These are phyloP conservation scores for Candida schatavii DNA, from an alignment of 805 yeast species.

Conservation along the genomic window DNA sequence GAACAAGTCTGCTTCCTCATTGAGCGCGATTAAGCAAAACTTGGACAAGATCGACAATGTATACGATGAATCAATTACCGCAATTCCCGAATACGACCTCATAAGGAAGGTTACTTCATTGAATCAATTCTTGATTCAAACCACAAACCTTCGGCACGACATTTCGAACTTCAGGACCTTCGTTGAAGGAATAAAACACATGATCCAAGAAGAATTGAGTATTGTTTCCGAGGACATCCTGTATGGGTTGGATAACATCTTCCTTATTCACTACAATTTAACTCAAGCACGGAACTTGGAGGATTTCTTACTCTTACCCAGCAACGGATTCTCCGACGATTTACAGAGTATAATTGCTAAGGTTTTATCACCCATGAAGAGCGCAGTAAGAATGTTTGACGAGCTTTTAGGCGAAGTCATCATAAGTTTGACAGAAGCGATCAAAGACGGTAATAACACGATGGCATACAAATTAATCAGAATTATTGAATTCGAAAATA, in stretches of 20 bases:
- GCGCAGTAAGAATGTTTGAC: constrained; percentile 58
- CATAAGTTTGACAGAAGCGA: constrained; percentile 66
- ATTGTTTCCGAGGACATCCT: constrained; percentile 31
- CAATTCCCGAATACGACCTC: constrained; percentile 65
- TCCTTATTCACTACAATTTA: constrained; percentile 67
- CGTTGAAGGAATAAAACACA: constrained; percentile 45
- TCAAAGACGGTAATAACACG: constrained; percentile 64
- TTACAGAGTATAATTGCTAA: constrained; percentile 62
- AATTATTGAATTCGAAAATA: constrained; percentile 75
- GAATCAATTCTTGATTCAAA: constrained; percentile 70
- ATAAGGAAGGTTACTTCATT: constrained; percentile 65
- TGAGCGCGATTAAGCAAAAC: constrained; percentile 34
- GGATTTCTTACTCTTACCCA: constrained; percentile 66
- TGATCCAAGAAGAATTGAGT: constrained; percentile 47
- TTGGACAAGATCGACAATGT: constrained; percentile 46
- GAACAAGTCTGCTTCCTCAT: constrained; percentile 39
- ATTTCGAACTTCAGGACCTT: constrained; percentile 55
- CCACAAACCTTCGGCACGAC: constrained; percentile 60
- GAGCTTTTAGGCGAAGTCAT: constrained; percentile 62
- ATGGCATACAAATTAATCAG: constrained; percentile 71
- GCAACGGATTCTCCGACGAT: constrained; percentile 53
- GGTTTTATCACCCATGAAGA: constrained; percentile 49
- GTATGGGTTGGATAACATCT: constrained; percentile 52
- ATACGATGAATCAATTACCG: constrained; percentile 53
- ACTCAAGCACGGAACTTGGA: constrained; percentile 72